Conservation (phyloP, 768 basidiomycete species). For the Hericium alpestre region DNA sequence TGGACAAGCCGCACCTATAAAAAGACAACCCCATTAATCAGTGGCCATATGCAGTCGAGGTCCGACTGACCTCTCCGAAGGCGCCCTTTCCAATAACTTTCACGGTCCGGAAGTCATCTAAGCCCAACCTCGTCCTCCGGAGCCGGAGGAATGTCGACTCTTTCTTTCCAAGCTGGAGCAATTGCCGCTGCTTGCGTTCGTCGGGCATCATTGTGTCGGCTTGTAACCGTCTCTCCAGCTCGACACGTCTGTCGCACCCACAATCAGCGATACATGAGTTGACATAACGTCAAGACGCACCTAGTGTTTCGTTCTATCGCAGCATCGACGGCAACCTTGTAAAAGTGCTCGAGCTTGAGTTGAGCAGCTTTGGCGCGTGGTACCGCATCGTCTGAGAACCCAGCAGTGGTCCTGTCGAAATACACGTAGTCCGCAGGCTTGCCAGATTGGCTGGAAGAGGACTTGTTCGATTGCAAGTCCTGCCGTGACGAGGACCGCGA, state of each 20-base stretch:
- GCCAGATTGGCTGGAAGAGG: constrained; percentile 16
- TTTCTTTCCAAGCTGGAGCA: constrained; percentile 75
- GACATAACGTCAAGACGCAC: constrained; percentile 26
- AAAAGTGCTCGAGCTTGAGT: constrained; percentile 92
- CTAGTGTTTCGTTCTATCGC: constrained; percentile 90
- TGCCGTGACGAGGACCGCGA: constrained; percentile 14
- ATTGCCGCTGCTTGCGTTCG: constrained; percentile 77
- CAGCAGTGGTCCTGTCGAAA: constrained; percentile 71
- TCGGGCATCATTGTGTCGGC: constrained; percentile 61
- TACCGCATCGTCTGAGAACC: constrained; percentile 71
- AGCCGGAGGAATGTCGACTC: constrained; percentile 85
- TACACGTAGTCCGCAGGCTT: constrained; percentile 77
- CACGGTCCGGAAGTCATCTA: constrained; percentile 90
- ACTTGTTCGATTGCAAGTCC: constrained; percentile 7
- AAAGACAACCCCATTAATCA: background rate
- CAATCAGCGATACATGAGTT: background rate
- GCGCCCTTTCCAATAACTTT: constrained; percentile 99
- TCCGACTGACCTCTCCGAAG: constrained; percentile 76
- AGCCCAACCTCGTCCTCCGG: constrained; percentile 77
- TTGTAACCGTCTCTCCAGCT: constrained; percentile 73
- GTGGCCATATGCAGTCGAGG: no score
- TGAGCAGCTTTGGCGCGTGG: constrained; percentile 86
- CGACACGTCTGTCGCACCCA: constrained; percentile 58
- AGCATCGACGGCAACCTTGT: constrained; percentile 91
- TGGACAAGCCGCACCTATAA: constrained; percentile 82